A percentile compares a stretch with the other conserved stretches of the same genome.
Conservation (phyloP, 306 rosid species). For the Coriaria nepalensis region DNA sequence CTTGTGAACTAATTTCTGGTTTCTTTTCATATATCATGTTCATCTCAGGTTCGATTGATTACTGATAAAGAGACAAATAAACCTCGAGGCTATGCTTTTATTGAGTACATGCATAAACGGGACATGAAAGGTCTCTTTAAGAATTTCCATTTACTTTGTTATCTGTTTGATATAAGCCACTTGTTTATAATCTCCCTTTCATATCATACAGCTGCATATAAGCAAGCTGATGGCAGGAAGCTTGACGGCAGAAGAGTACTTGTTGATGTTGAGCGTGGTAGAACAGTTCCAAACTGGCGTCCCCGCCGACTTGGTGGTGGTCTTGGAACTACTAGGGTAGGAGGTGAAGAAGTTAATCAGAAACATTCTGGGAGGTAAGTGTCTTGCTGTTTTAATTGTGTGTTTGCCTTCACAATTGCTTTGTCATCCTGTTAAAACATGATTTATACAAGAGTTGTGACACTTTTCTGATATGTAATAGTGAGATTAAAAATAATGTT, state of each 20-base stretch:
- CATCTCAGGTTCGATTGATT: conserved; percentile 70
- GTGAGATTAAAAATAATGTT: too few species aligned
- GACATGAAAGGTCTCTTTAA: conserved; percentile 84
- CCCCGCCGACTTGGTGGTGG: conserved; percentile 99
- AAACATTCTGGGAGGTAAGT: conserved; percentile 71
- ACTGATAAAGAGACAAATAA: conserved; percentile 56
- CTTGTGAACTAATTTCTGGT: conserved; percentile 17
- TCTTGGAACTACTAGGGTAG: conserved; percentile 92
- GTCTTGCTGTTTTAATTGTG: conserved; percentile 3
- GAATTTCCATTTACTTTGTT: conserved; percentile 3
- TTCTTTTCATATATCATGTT: conserved; percentile 12
- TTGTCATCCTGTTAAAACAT: too few species aligned
- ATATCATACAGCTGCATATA: conserved; percentile 75
- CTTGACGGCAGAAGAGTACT: conserved; percentile 95
- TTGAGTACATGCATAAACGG: conserved; percentile 85
- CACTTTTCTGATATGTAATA: too few species aligned
- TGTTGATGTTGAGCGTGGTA: conserved; percentile 98
- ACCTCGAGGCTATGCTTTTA: conserved; percentile 90
- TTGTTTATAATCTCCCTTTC: conserved; percentile 1
- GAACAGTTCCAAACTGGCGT: conserved; percentile 99
- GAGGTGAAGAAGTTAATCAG: conserved; percentile 90
- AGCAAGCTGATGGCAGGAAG: conserved; percentile 98
- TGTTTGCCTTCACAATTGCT: neutral
- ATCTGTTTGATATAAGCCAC: conserved; percentile 2
- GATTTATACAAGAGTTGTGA: too few species aligned